Base-by-base conservation (phyloP, 2,329 filamentous ascomycete species). In the Penicillium sp. region DNA sequence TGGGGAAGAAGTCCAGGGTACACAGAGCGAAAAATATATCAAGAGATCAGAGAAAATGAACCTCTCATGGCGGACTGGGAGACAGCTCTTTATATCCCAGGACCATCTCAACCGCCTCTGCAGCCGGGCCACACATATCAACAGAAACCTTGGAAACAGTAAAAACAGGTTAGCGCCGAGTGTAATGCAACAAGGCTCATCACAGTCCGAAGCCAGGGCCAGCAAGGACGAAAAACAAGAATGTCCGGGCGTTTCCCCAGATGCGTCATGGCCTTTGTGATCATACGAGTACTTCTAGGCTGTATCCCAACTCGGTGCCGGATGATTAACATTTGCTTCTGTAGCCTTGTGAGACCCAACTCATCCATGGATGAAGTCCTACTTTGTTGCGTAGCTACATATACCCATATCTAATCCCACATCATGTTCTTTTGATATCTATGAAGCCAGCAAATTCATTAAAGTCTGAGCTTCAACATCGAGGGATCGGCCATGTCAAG, bases 261-360 rank as follows among this genome's bases (percentile, higher is more conserved):
- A 66, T 66, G 67, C 64, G 65, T 70, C 66, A 71, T 67, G 59
- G 64, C 53, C 50, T 52, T 62, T 56, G 59, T 38, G 44, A 49
- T 39, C 42, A 16, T 40, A 40, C 18, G 24, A 46, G 9, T 27
- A 21, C 24, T 3, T 22, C 40, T 46, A 18, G 39, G 39, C 49
- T 36, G 50, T 43, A 57, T 56, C 38, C 27, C 11, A 54, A 54
- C 27, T 27, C 8, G 21, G 29, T 6, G 2, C 13, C 24, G 24
- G 2, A 7, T 36, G 6, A 40, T 10, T 11, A n/a, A 16, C 5
- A 40, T 21, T 16, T 21, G 7, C 16, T n/a, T n/a, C 22, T 40
- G 38, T 11, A 10, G 16, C 38, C n/a, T 40, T 40, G 38, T 27
- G 6, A 49, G 24, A 36, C 34, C 13, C n/a, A 13, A n/a, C 34